Evolutionary conservation across 108 stramenopile species (phyloP).

Genomic region (Conticribra weissflogii): DNA sequence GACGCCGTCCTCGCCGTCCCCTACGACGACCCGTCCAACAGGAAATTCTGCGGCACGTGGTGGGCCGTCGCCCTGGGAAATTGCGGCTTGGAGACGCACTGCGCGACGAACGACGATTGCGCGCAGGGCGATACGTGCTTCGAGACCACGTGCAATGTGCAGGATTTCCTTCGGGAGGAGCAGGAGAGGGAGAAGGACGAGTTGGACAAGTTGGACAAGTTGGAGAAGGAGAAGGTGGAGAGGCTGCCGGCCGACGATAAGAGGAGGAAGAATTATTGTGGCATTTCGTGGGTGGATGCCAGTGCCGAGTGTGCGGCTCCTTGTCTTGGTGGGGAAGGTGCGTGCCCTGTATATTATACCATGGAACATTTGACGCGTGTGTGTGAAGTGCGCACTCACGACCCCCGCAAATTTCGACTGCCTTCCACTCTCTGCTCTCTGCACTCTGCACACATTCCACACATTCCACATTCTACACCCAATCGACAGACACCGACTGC

Average conservation of each 20-base stretch:
- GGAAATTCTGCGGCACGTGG: constrained; percentile 19
- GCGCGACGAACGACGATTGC: constrained; percentile 5
- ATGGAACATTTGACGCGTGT: too few relatives aligned
- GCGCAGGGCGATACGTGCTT: not conserved
- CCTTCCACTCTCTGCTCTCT: too few relatives aligned
- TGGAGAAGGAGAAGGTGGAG: not conserved
- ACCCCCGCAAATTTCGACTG: too few relatives aligned
- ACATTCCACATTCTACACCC: too few relatives aligned
- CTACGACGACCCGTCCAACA: constrained; percentile 11
- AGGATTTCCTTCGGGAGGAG: constrained; percentile 5
- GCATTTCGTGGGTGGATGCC: constrained; percentile 12
- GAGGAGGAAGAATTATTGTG: constrained; percentile 17
- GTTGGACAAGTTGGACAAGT: not conserved
- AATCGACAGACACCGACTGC: constrained; percentile 25
- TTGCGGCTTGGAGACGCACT: constrained; percentile 12
- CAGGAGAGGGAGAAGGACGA: constrained; percentile 3
- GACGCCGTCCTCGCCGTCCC: not conserved
- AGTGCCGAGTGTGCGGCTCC: not conserved
- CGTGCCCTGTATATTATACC: too few relatives aligned
- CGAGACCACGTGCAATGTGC: constrained; percentile 24
- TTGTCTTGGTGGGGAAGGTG: constrained; percentile 13
- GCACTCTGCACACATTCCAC: too few relatives aligned
- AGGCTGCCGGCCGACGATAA: constrained; percentile 1
- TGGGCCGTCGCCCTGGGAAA: constrained; percentile 6
- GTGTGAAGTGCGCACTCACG: too few relatives aligned